Evolutionary conservation across 2,329 filamentous ascomycete genomes (phyloP).

Genomic region (Colletotrichum sp.): DNA sequence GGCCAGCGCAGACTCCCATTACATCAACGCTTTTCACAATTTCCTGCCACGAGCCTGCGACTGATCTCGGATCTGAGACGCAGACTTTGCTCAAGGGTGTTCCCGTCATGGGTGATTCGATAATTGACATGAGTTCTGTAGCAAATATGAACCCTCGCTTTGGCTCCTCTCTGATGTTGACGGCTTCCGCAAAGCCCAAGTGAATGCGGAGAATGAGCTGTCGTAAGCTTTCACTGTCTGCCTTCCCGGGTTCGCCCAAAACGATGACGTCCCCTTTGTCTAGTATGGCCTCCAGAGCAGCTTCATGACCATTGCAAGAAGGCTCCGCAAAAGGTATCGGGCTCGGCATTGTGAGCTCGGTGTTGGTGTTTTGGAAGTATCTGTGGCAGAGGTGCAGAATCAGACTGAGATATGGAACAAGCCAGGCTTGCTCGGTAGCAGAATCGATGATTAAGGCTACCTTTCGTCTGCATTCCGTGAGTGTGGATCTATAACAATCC

Average conservation of each 20-base stretch:
- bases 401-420: neutral
- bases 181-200: neutral
- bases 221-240: neutral
- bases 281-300: neutral
- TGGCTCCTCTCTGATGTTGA: neutral
- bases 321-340: neutral
- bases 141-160: neutral
- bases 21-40: neutral
- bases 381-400: neutral
- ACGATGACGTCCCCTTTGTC: neutral
- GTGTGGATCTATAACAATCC: neutral
- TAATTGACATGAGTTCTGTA: neutral
- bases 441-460: neutral
- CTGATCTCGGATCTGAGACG: neutral
- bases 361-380: neutral
- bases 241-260: neutral
- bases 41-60: neutral
- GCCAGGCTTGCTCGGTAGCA: neutral
- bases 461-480: neutral
- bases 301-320: neutral
- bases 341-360: neutral
- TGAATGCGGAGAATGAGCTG: neutral
- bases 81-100: neutral
- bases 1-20: neutral
- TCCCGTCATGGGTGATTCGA: neutral